Base-by-base conservation (phyloP, 1,139 yeast genomes). In the Lodderomyces orthopsilosis region DNA sequence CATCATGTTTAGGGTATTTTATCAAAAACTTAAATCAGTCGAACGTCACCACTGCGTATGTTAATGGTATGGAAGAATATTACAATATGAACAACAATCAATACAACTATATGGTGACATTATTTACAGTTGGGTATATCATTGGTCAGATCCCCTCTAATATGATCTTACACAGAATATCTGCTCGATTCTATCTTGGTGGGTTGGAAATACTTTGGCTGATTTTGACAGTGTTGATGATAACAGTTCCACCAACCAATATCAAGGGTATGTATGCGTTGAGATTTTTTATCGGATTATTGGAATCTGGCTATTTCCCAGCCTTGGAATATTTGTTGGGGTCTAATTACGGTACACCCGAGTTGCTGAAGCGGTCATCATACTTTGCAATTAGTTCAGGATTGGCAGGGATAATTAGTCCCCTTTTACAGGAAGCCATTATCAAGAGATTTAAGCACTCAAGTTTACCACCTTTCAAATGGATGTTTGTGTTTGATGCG, bases 291-390 rank as follows among this genome's bases (percentile, higher is more conserved):
- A 57, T 81, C 41, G 89, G 87, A 0, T 59, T 79, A 6, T 65
- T 75, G 2, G 88, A 81, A 56, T 59, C 81, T 18, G 84, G 84
- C 0, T 77, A 77, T 48, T 80, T 79, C 58, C 85, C 85, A 1
- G 79, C 79, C 19, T 63, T 79, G 46, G 77, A 71, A 26, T 76
- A 72, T 50, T 61, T 78, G 33, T 55, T 77, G n/a, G 83, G 83
- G 2, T 66, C 76, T 24, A 56, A 55, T 42, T 59, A 58, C 38
- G 44, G 56, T 14, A 50, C 53, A 5, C 36, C 46, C 4, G 61
- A 58, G 42, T 38, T 58, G 19, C 42, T 74, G 32, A 70, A 76
- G 45, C 60, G 85, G 49, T 69, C 79, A 26, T 68, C 79, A 30
- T 70, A 65, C 38, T 79, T 78, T 57, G 65, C 67, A 1, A 60